phyloP scores from a whole-genome alignment of 805 yeast species.

The Torulaspora franciscae region DNA sequence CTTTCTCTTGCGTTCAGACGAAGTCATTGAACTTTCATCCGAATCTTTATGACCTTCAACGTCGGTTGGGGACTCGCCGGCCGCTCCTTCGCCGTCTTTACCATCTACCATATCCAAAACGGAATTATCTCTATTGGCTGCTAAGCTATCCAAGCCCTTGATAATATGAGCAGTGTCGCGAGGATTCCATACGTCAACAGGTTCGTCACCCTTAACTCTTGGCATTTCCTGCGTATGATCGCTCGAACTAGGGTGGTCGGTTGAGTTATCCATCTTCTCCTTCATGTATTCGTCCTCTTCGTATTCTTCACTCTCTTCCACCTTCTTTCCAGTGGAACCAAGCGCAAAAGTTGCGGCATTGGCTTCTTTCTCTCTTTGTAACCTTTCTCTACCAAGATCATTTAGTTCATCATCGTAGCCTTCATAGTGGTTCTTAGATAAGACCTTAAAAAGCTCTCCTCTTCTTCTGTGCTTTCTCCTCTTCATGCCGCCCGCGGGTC shows the following conservation, averaged over 20 bases:
- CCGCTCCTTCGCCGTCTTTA: background rate
- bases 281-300: constrained; percentile 9
- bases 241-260: constrained; percentile 12
- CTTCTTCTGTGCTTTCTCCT: constrained; percentile 40
- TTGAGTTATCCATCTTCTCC: constrained; percentile 7
- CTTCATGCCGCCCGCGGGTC: constrained; percentile 72
- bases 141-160: constrained; percentile 12
- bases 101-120: constrained; percentile 6
- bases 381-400: constrained; percentile 35
- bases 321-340: constrained; percentile 26
- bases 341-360: constrained; percentile 42
- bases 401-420: constrained; percentile 30
- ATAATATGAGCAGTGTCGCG: constrained; percentile 14
- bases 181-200: constrained; percentile 8
- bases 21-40: constrained; percentile 10
- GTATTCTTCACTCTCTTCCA: constrained; percentile 14
- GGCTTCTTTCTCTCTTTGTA: constrained; percentile 42
- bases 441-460: constrained; percentile 27
- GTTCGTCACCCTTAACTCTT: background rate
- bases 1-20: constrained; percentile 22
- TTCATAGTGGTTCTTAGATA: constrained; percentile 18
- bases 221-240: constrained; percentile 8
- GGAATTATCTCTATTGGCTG: constrained; percentile 4
- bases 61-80: constrained; percentile 11
- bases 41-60: constrained; percentile 7